phyloP scores from a whole-genome alignment of 139 green algal genomes.

The Chlorella sp. region DNA sequence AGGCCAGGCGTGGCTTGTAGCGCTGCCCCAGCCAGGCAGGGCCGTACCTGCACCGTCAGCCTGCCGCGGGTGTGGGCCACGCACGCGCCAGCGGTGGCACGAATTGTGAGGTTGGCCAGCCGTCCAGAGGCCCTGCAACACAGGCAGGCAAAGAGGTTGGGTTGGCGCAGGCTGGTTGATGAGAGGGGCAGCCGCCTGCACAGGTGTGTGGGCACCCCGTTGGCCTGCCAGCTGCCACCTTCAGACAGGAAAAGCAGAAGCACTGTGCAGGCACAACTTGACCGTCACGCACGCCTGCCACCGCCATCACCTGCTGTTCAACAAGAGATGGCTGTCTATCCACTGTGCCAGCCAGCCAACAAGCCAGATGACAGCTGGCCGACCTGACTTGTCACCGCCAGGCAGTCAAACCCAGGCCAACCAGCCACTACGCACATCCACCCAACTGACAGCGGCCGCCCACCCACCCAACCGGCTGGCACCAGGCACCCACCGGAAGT shows the following conservation, averaged over 20 bases:
- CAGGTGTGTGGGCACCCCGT: too few relatives aligned
- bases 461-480: too few relatives aligned
- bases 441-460: not conserved
- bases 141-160: not conserved
- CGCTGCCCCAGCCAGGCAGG: not conserved
- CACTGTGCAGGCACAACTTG: too few relatives aligned
- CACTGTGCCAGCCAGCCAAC: not conserved
- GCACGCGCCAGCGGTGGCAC: not conserved
- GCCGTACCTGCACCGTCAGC: slow-evolving; percentile 24
- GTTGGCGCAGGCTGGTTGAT: not conserved
- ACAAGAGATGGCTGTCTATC: not conserved
- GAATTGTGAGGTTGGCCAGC: slow-evolving; percentile 34
- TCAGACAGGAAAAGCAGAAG: not conserved
- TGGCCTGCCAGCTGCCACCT: too few relatives aligned
- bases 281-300: too few relatives aligned
- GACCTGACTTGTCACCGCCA: too few relatives aligned
- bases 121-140: slow-evolving; percentile 27
- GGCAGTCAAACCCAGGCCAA: too few relatives aligned
- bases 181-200: not conserved
- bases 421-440: not conserved
- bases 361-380: not conserved
- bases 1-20: not conserved
- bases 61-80: slow-evolving; percentile 30
- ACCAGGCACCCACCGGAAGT: slow-evolving; percentile 8
- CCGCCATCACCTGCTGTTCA: not conserved